A percentile compares a stretch with the other conserved stretches of the same genome.
These are phyloP conservation scores for Sporothrix inflata DNA, from an alignment of 2,329 filamentous ascomycete genomes.

Conservation along the genomic window DNA sequence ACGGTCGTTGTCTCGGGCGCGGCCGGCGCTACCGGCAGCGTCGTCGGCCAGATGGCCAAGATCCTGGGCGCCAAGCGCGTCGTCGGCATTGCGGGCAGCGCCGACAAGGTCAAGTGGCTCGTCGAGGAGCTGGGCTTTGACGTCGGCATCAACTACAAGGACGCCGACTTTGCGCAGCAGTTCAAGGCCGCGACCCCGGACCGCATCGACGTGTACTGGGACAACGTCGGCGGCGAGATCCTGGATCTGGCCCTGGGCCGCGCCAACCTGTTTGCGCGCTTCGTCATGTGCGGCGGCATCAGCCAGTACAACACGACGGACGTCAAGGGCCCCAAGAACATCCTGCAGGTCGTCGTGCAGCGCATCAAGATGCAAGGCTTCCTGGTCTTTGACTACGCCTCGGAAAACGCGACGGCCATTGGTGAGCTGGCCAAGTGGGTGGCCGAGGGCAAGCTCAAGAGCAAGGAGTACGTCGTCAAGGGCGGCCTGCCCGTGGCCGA, in stretches of 20 bases:
- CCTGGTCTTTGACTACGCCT: slow-evolving; percentile 68
- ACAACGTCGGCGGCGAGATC: slow-evolving; percentile 74
- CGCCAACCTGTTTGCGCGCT: slow-evolving; percentile 65
- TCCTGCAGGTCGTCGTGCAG: slow-evolving; percentile 40
- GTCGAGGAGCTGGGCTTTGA: slow-evolving; percentile 68
- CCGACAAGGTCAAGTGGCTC: slow-evolving; percentile 65
- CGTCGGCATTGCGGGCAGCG: slow-evolving; percentile 58
- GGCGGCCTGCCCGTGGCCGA: slow-evolving; percentile 70
- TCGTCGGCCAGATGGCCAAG: slow-evolving; percentile 69
- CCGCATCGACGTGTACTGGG: slow-evolving; percentile 70
- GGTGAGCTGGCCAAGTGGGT: slow-evolving; percentile 68
- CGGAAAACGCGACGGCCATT: slow-evolving; percentile 60
- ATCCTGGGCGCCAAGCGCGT: slow-evolving; percentile 58
- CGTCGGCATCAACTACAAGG: slow-evolving; percentile 71
- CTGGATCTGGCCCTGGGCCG: slow-evolving; percentile 66
- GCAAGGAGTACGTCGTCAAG: slow-evolving; percentile 70
- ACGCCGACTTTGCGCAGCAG: slow-evolving; percentile 60
- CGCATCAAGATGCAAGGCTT: slow-evolving; percentile 69
- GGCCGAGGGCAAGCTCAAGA: slow-evolving; percentile 71
- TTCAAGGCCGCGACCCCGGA: slow-evolving; percentile 62
- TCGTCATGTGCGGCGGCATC: slow-evolving; percentile 74
- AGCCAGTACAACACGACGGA: slow-evolving; percentile 67
- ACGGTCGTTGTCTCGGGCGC: slow-evolving; percentile 70
- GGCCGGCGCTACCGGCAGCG: slow-evolving; percentile 67
- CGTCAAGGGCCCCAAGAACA: slow-evolving; percentile 56